Evolutionary conservation across 176 grass and related monocot genomes (phyloP).

Genomic region (Avena sativa): DNA sequence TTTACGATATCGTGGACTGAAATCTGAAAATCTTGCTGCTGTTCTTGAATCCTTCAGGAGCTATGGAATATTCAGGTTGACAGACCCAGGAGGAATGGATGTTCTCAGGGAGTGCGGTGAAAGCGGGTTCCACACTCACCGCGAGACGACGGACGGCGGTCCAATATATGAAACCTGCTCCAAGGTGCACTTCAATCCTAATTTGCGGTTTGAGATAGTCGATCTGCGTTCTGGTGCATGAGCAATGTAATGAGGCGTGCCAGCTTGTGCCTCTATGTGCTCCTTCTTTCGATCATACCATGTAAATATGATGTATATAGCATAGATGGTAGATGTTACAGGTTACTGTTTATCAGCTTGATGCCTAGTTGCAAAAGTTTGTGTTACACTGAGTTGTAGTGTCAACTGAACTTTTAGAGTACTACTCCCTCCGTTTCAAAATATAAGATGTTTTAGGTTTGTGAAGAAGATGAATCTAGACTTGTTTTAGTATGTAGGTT

Average conservation of each 20-base stretch:
- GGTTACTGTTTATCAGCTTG: neutral
- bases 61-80: constrained; percentile 91
- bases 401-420: constrained; percentile 5
- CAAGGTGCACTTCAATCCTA: constrained; percentile 78
- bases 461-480: too few species aligned
- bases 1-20: neutral
- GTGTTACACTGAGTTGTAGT: constrained; percentile 25
- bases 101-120: constrained; percentile 72
- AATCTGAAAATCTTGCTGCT: constrained; percentile 33
- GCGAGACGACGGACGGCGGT: constrained; percentile 51
- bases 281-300: neutral
- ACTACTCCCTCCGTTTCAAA: too few species aligned
- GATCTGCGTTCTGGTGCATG: constrained; percentile 71
- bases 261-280: neutral
- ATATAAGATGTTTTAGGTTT: too few species aligned
- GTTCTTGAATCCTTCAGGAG: constrained; percentile 58
- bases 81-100: constrained; percentile 78
- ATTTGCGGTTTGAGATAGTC: constrained; percentile 91
- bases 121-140: constrained; percentile 79
- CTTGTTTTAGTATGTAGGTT: too few species aligned
- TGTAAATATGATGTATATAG: neutral
- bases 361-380: neutral
- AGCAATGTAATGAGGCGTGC: constrained; percentile 2
- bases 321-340: neutral
- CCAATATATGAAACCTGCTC: constrained; percentile 76